A percentile compares a stretch with the other conserved stretches of the same genome.
phyloP scores from a whole-genome alignment of 1,284 basidiomycete genomes.

The Trichosporon sp. region DNA sequence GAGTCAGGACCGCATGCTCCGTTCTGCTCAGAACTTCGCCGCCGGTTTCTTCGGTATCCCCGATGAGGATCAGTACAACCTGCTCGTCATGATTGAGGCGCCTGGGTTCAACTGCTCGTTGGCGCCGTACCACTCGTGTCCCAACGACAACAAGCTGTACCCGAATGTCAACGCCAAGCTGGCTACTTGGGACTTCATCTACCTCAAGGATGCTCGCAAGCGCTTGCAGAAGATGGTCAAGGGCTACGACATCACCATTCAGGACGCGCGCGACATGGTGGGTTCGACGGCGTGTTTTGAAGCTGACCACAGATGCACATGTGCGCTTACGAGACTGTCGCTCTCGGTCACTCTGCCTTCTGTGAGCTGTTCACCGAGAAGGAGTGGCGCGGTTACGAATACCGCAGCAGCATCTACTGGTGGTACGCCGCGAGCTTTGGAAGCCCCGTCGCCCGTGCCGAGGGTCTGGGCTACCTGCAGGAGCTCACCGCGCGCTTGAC shows the following conservation, averaged over 20 bases:
- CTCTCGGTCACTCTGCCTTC: conserved; percentile 59
- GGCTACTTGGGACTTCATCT: conserved; percentile 67
- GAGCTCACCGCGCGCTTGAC: conserved; percentile 56
- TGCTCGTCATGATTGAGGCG: conserved; percentile 58
- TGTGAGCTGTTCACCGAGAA: conserved; percentile 66
- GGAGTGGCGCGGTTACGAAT: conserved; percentile 69
- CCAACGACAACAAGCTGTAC: conserved; percentile 38
- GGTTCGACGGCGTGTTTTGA: conserved; percentile 15
- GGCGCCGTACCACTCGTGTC: conserved; percentile 57
- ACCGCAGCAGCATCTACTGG: conserved; percentile 58
- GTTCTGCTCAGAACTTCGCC: conserved; percentile 58
- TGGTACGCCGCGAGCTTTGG: conserved; percentile 57
- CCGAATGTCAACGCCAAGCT: conserved; percentile 37
- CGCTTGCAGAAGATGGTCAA: conserved; percentile 66
- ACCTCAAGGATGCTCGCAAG: conserved; percentile 67
- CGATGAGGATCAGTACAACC: conserved; percentile 55
- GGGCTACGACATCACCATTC: conserved; percentile 69
- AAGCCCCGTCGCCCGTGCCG: conserved; percentile 52
- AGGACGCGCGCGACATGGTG: conserved; percentile 63
- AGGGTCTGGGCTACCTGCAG: conserved; percentile 58
- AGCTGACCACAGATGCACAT: conserved; percentile 30
- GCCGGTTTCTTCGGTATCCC: conserved; percentile 58
- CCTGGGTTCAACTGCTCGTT: conserved; percentile 60
- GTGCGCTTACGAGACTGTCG: conserved; percentile 54
- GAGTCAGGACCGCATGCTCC: conserved; percentile 59